Evolutionary conservation across 1,284 basidiomycete genomes (phyloP).

Genomic region (Cystobasidiaceae sp.): DNA sequence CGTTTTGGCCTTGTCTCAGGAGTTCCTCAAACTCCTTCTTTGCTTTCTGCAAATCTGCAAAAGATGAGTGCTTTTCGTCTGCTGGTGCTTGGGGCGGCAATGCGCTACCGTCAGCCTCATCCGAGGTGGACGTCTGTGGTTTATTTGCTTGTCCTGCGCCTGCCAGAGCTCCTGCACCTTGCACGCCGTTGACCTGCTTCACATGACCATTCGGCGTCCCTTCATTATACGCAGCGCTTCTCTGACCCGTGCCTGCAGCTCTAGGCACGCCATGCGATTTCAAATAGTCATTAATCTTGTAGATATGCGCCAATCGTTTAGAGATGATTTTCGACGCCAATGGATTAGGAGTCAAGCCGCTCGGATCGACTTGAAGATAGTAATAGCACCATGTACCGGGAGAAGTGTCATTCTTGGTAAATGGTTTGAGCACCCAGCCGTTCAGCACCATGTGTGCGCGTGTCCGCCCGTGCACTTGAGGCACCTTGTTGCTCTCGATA

Average conservation of each 20-base stretch:
- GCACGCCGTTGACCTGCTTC: neutral
- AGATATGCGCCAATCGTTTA: constrained; percentile 39
- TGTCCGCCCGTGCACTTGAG: constrained; percentile 39
- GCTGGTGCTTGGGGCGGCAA: constrained; percentile 30
- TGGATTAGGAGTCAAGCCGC: constrained; percentile 40
- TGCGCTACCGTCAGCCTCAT: neutral
- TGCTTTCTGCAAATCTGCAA: constrained; percentile 30
- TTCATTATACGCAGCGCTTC: neutral
- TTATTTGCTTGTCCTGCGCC: neutral
- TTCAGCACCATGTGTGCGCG: constrained; percentile 41
- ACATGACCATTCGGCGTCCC: no score
- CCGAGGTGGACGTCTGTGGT: neutral
- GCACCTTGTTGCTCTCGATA: constrained; percentile 40
- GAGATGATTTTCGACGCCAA: constrained; percentile 39
- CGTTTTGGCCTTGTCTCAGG: neutral
- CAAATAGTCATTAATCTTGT: constrained; percentile 41
- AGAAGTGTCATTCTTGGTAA: constrained; percentile 14
- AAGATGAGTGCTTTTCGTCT: constrained; percentile 6
- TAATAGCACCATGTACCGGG: constrained; percentile 27
- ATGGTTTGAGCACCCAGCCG: constrained; percentile 38
- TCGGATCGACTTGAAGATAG: constrained; percentile 41
- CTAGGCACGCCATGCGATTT: constrained; percentile 37
- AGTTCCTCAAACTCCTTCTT: constrained; percentile 30
- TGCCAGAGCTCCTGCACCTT: neutral
- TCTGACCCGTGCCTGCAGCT: constrained; percentile 33